Percentiles rank a stretch among this genome's conserved stretches.
phyloP scores from a whole-genome alignment of 345 rosid species.

The Pistacia vera region DNA sequence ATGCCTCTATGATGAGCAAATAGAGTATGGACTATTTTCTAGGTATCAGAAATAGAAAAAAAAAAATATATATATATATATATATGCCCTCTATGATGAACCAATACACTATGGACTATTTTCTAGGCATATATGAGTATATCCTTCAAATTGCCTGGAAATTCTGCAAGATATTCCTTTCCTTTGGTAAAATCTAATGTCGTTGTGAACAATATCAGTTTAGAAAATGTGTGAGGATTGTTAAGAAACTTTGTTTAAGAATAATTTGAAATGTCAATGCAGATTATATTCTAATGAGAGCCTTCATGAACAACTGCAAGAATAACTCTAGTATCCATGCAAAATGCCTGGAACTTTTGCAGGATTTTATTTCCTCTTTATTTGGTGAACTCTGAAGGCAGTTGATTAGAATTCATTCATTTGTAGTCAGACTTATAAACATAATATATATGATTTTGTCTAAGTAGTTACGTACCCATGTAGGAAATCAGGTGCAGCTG shows the following conservation, averaged over 20 bases:
- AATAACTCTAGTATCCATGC: background rate
- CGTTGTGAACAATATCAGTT: too few relatives aligned
- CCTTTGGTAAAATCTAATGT: background rate
- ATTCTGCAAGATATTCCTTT: conserved; percentile 5
- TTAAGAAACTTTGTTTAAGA: too few relatives aligned
- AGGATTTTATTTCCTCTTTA: background rate
- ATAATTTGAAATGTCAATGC: background rate
- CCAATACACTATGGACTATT: background rate
- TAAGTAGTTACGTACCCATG: conserved; percentile 52
- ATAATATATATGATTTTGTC: background rate
- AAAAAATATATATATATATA: too few relatives aligned
- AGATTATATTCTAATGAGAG: conserved; percentile 4
- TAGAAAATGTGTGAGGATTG: background rate
- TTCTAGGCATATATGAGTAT: background rate
- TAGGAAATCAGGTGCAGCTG: conserved; percentile 83
- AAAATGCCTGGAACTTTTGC: background rate
- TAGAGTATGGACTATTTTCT: background rate
- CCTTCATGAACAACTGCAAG: background rate
- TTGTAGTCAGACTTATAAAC: background rate
- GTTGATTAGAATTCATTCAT: background rate
- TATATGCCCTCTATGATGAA: background rate
- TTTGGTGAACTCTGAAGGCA: background rate
- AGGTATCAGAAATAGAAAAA: too few relatives aligned
- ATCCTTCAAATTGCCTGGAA: background rate
- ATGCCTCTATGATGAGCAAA: background rate